Evolutionary conservation across 164 flowering plant genomes (phyloP).

Genomic region (Akebia trifoliata): DNA sequence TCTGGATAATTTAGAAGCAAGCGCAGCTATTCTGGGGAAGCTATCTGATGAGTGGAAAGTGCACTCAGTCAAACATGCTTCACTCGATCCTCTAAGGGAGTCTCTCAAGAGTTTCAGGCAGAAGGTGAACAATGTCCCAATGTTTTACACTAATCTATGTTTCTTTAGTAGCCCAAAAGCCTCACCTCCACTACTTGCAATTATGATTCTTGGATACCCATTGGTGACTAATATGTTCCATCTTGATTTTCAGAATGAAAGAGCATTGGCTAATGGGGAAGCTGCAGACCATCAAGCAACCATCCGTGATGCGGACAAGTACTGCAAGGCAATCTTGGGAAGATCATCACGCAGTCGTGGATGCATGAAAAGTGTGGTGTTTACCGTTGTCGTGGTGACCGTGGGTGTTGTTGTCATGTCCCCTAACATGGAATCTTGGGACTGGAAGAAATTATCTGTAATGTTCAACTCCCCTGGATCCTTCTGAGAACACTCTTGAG

Average conservation of each 20-base stretch:
- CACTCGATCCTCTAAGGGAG: constrained; percentile 42
- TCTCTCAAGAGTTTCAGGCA: constrained; percentile 55
- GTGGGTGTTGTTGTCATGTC: constrained; percentile 47
- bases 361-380: constrained; percentile 45
- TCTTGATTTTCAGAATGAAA: constrained; percentile 51
- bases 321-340: constrained; percentile 52
- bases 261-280: constrained; percentile 37
- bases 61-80: constrained; percentile 36
- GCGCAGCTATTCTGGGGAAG: constrained; percentile 56
- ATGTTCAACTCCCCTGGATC: constrained; percentile 30
- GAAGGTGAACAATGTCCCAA: constrained; percentile 37
- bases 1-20: constrained; percentile 62
- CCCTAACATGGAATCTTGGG: constrained; percentile 40
- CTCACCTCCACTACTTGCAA: background rate
- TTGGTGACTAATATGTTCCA: background rate
- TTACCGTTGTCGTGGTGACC: constrained; percentile 37
- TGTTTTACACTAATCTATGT: background rate
- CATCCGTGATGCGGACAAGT: constrained; percentile 69
- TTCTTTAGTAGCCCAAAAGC: background rate
- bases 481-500: constrained; percentile 16
- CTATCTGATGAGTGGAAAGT: constrained; percentile 63
- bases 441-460: constrained; percentile 47
- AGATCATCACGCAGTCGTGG: constrained; percentile 42
- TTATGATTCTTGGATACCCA: background rate
- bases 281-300: constrained; percentile 30